A percentile compares a stretch with the other conserved stretches of the same genome.
Evolutionary conservation across 2,329 filamentous ascomycete genomes (phyloP).

Genomic region (Plectosphaerella plurivora): DNA sequence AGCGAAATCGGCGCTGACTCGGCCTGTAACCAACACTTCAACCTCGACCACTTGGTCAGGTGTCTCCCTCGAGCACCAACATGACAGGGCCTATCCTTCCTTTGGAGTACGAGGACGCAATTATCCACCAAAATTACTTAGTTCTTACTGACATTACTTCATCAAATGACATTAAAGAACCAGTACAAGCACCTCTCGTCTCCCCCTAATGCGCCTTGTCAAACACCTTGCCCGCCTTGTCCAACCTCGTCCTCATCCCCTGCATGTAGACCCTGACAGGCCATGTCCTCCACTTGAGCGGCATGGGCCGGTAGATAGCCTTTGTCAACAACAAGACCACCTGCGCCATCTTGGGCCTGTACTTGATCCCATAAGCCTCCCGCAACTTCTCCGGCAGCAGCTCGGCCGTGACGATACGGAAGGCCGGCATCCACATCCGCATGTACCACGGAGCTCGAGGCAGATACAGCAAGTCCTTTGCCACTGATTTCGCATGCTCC

Average conservation of each 20-base stretch:
- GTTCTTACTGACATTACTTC: too few relatives aligned
- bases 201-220: conserved; percentile 8
- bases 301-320: conserved; percentile 23
- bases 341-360: conserved; percentile 10
- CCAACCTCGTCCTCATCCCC: conserved; percentile 16
- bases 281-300: conserved; percentile 19
- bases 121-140: too few relatives aligned
- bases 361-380: conserved; percentile 16
- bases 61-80: too few relatives aligned
- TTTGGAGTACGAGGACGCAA: too few relatives aligned
- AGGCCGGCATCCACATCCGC: conserved; percentile 12
- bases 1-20: too few relatives aligned
- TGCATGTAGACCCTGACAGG: conserved; percentile 15
- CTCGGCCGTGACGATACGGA: conserved; percentile 16
- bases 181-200: too few relatives aligned
- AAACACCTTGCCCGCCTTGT: conserved; percentile 10
- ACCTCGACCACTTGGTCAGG: too few relatives aligned
- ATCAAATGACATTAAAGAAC: too few relatives aligned
- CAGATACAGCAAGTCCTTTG: conserved; percentile 17
- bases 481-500: conserved; percentile 20
- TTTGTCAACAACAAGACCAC: conserved; percentile 15
- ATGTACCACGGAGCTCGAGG: conserved; percentile 15
- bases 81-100: too few relatives aligned
- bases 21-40: too few relatives aligned
- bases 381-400: conserved; percentile 17